These are phyloP conservation scores for Hymenoscyphus fraxineus DNA, from an alignment of 2,329 filamentous ascomycete species.

Conservation along the genomic window DNA sequence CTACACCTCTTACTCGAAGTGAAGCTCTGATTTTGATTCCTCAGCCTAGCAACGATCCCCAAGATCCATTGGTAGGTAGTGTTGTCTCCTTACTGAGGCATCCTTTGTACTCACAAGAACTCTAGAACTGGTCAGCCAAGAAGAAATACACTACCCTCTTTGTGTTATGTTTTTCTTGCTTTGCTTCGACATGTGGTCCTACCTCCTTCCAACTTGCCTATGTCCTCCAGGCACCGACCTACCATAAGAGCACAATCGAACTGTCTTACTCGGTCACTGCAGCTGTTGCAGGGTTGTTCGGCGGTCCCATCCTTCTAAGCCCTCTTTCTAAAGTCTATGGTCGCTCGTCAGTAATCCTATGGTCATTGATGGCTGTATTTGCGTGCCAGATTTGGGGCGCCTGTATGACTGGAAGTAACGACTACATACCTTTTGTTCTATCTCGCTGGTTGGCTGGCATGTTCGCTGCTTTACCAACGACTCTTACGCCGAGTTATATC, in stretches of 20 bases:
- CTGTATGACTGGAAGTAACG: slow-evolving; percentile 35
- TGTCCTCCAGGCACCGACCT: slow-evolving; percentile 14
- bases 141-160: slow-evolving; percentile 18
- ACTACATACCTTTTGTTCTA: slow-evolving; percentile 34
- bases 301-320: slow-evolving; percentile 39
- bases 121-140: slow-evolving; percentile 32
- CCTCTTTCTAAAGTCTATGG: slow-evolving; percentile 38
- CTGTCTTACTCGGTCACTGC: slow-evolving; percentile 29
- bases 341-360: slow-evolving; percentile 39
- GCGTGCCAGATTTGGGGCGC: slow-evolving; percentile 39
- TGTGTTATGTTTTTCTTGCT: slow-evolving; percentile 16
- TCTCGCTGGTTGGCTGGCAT: slow-evolving; percentile 39
- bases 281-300: slow-evolving; percentile 39
- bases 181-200: slow-evolving; percentile 2
- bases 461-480: slow-evolving; percentile 38
- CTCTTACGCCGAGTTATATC: slow-evolving; percentile 40
- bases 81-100: not conserved
- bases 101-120: not conserved
- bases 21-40: slow-evolving; percentile 27
- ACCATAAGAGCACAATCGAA: slow-evolving; percentile 14
- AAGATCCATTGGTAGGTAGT: slow-evolving; percentile 39
- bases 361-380: slow-evolving; percentile 37
- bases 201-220: not conserved
- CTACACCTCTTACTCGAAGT: too few relatives aligned
- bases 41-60: slow-evolving; percentile 45